phyloP scores from a whole-genome alignment of 1,284 basidiomycete species.

The Austroboletus niveus region DNA sequence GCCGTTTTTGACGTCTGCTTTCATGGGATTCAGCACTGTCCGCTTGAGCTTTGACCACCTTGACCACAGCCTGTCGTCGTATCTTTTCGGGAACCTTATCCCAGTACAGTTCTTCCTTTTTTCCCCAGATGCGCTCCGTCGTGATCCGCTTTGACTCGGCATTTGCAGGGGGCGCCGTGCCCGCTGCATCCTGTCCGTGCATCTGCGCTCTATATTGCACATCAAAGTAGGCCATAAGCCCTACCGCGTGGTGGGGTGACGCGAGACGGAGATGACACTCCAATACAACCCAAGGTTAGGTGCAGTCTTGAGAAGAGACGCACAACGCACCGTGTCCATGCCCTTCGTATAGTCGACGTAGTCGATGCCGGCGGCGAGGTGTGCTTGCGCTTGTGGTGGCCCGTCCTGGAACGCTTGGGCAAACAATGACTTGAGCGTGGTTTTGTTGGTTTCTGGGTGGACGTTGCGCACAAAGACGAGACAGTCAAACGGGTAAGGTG shows the following conservation, averaged over 20 bases:
- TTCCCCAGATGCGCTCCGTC: constrained; percentile 58
- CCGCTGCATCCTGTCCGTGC: constrained; percentile 48
- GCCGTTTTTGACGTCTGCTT: constrained; percentile 13
- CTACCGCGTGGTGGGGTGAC: constrained; percentile 44
- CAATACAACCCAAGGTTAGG: background rate
- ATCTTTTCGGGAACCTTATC: constrained; percentile 72
- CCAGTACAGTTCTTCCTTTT: constrained; percentile 73
- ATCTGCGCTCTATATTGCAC: constrained; percentile 39
- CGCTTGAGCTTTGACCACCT: constrained; percentile 24
- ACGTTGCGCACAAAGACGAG: constrained; percentile 69
- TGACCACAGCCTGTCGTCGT: constrained; percentile 56
- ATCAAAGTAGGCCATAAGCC: constrained; percentile 47
- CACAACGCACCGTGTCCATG: constrained; percentile 58
- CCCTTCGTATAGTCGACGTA: constrained; percentile 78
- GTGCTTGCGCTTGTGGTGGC: constrained; percentile 3
- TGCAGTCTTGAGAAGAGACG: constrained; percentile 4
- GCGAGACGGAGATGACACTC: constrained; percentile 75
- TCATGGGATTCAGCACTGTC: background rate
- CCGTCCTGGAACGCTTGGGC: constrained; percentile 37
- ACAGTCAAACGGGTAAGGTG: constrained; percentile 59
- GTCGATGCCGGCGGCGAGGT: constrained; percentile 45
- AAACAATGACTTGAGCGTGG: constrained; percentile 64
- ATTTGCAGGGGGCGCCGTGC: constrained; percentile 19
- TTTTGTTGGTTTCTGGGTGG: constrained; percentile 73
- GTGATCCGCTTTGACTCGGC: constrained; percentile 34